Base-by-base conservation (phyloP, 805 yeast species). In the Candida argentea region DNA sequence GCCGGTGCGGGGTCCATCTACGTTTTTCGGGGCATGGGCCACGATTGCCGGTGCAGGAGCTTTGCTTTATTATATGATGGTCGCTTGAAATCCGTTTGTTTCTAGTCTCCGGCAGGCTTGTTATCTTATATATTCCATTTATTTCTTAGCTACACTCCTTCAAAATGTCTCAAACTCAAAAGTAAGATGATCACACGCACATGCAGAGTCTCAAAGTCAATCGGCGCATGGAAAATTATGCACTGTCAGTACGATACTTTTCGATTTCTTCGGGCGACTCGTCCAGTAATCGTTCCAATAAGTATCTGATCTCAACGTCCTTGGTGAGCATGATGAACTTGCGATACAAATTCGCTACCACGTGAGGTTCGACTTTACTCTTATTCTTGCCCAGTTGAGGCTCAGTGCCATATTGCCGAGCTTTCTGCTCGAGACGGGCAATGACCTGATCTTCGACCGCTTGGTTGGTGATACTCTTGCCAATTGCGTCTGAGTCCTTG, bases 321-420 rank as follows among this genome's bases (percentile, higher is more conserved):
- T 89, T 91, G 5, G 98, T 91, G 49, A 91, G 62, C 6, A 97
- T 97, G 42, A 91, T 91, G 23, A 91, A 81, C 25, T 85, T 86
- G 52, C 79, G 75, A 61, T 89, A 91, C 37, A 91, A 76, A 34
- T 70, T 65, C 8, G 87, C 94, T 39, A 91, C 72, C 9, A 73
- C 70, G 38, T 84, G 87, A 0, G 94, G 89, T 25, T 81, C 70
- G 16, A 91, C 80, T 48, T 83, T 83, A 39, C 81, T 71, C 43
- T 82, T 84, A 17, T 79, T 65, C 55, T 73, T 74, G 43, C 72
- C 72, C 46, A 84, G 59, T 10, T 83, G 70, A 16, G 97, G 95
- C 46, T 86, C 96, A 2, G 78, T 72, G 18, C 95, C 95, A 50
- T 87, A 91, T 5, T 77, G 77, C 39, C 73, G 76, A 1, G 93